Conservation (phyloP, 148 eudicot species). For the Beta vulgaris region DNA sequence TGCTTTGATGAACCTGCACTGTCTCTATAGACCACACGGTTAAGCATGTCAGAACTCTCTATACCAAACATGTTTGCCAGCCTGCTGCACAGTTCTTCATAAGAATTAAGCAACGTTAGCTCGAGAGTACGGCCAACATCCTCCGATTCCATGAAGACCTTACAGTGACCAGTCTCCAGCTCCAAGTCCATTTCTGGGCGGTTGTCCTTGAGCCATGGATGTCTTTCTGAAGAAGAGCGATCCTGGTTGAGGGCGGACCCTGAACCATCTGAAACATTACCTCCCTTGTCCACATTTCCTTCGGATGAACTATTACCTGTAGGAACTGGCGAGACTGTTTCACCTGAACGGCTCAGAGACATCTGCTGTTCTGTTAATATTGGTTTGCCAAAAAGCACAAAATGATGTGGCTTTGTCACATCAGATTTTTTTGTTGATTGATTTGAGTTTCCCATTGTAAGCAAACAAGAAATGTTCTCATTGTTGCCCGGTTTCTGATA, state of each 20-base stretch:
- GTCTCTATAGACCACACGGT: conserved; percentile 56
- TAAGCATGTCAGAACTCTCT: conserved; percentile 54
- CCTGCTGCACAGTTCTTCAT: conserved; percentile 60
- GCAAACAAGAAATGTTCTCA: conserved; percentile 67
- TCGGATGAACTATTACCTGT: conserved; percentile 55
- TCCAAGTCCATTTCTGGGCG: conserved; percentile 35
- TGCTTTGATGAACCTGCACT: conserved; percentile 46
- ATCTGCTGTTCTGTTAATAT: conserved; percentile 73
- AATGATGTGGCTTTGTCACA: conserved; percentile 40
- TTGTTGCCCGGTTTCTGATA: conserved; percentile 36
- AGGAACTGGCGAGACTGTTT: conserved; percentile 32
- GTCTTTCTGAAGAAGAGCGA: conserved; percentile 33
- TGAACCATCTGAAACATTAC: conserved; percentile 50
- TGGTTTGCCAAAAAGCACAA: conserved; percentile 77
- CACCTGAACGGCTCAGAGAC: conserved; percentile 49
- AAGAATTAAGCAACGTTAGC: conserved; percentile 53
- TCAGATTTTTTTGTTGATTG: conserved; percentile 37
- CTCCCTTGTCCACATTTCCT: conserved; percentile 42
- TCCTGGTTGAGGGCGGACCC: conserved; percentile 42
- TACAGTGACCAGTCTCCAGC: conserved; percentile 53
- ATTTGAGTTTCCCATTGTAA: conserved; percentile 66
- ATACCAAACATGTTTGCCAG: conserved; percentile 60
- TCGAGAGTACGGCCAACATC: conserved; percentile 68
- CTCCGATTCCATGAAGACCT: conserved; percentile 65
- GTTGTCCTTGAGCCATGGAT: conserved; percentile 31